These are phyloP conservation scores for Wickerhamiella azymoides DNA, from an alignment of 805 yeast genomes.

Conservation along the genomic window DNA sequence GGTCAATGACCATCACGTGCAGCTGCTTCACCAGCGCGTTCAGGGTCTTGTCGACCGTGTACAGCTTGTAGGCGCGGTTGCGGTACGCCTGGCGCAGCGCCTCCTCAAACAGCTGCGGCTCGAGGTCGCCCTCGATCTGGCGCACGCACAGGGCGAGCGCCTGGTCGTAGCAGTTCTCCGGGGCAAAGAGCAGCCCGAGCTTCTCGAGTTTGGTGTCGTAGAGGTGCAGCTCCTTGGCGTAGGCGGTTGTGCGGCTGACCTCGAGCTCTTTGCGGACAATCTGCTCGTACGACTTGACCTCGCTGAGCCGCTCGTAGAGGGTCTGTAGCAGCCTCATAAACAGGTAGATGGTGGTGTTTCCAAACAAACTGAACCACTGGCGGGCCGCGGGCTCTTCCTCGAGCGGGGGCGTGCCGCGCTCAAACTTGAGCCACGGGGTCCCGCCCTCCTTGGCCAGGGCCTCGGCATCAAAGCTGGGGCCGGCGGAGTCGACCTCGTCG, in stretches of 20 bases:
- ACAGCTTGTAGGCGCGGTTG: constrained; percentile 82
- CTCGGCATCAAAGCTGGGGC: constrained; percentile 4
- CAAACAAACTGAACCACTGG: constrained; percentile 61
- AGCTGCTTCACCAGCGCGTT: constrained; percentile 75
- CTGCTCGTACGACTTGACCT: constrained; percentile 57
- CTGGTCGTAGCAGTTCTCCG: constrained; percentile 44
- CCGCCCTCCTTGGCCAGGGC: constrained; percentile 9
- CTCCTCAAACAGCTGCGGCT: constrained; percentile 92
- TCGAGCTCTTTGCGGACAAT: constrained; percentile 62
- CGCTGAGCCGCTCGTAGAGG: constrained; percentile 63
- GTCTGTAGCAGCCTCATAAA: constrained; percentile 78
- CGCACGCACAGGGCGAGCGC: constrained; percentile 60
- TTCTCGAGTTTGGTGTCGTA: constrained; percentile 70
- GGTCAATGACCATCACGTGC: constrained; percentile 69
- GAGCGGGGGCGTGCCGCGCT: constrained; percentile 16
- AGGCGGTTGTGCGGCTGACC: constrained; percentile 32
- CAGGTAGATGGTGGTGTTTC: constrained; percentile 76
- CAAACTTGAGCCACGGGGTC: constrained; percentile 19
- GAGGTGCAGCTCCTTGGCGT: constrained; percentile 77
- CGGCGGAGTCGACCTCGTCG: constrained; percentile 3
- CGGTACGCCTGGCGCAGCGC: constrained; percentile 87
- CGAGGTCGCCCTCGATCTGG: constrained; percentile 78
- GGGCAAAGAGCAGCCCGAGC: constrained; percentile 52
- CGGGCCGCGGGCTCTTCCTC: constrained; percentile 21
- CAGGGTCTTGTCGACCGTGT: constrained; percentile 84